Percentiles rank a stretch among this genome's conserved stretches.
phyloP scores from a whole-genome alignment of 352 stramenopile genomes.

The Globisporangium lucens region DNA sequence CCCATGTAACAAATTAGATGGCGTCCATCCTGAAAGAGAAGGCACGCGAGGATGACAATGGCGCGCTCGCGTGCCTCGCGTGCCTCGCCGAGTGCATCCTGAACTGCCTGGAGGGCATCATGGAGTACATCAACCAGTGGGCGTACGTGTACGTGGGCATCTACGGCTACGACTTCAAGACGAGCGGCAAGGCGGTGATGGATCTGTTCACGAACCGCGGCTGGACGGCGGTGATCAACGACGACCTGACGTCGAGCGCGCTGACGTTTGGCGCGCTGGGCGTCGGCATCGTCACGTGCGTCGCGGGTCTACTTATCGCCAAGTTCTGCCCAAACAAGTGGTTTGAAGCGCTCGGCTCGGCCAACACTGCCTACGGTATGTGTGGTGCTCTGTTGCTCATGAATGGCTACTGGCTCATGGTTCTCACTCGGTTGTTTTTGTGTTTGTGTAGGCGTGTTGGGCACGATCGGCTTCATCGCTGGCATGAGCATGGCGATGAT shows the following conservation, averaged over 20 bases:
- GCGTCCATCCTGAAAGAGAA: conserved; percentile 63
- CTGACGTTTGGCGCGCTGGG: conserved; percentile 81
- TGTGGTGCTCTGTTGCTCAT: not conserved
- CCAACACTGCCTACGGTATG: conserved; percentile 42
- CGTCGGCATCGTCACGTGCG: conserved; percentile 67
- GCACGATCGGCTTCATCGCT: conserved; percentile 72
- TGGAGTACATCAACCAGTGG: conserved; percentile 91
- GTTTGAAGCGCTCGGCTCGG: conserved; percentile 52
- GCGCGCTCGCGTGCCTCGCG: conserved; percentile 67
- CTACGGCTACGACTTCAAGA: conserved; percentile 86
- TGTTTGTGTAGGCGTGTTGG: conserved; percentile 36
- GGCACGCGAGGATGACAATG: conserved; percentile 72
- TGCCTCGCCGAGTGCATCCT: conserved; percentile 88
- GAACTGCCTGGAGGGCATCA: conserved; percentile 76
- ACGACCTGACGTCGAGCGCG: conserved; percentile 81
- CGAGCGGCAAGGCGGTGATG: conserved; percentile 85
- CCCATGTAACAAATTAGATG: conserved; percentile 34
- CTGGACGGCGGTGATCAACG: conserved; percentile 89
- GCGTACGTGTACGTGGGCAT: conserved; percentile 90
- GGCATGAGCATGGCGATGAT: conserved; percentile 83
- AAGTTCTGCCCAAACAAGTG: conserved; percentile 59
- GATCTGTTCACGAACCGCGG: conserved; percentile 83
- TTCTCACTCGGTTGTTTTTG: not conserved
- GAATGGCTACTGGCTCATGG: not conserved
- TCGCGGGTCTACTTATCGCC: conserved; percentile 62